These are phyloP conservation scores for Boletus coccyginus DNA, from an alignment of 768 basidiomycete genomes.

Conservation along the genomic window DNA sequence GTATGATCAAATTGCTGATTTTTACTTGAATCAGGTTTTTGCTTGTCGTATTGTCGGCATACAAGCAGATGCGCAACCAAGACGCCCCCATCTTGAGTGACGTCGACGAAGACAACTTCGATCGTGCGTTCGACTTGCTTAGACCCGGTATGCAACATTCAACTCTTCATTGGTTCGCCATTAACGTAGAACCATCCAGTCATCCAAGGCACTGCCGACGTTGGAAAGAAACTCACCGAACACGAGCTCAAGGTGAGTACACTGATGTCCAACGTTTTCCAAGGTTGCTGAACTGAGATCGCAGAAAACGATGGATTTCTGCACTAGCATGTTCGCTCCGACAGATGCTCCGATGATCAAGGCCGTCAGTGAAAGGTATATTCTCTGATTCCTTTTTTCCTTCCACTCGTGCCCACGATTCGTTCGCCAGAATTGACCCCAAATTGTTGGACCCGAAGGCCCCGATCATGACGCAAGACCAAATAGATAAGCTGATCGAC, in stretches of 20 bases:
- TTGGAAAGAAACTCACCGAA: constrained; percentile 4
- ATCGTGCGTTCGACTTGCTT: constrained; percentile 12
- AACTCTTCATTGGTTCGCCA: background rate
- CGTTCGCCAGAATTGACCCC: background rate
- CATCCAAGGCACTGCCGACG: constrained; percentile 6
- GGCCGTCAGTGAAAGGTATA: constrained; percentile 1
- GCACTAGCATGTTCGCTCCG: constrained; percentile 1
- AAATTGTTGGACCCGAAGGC: background rate
- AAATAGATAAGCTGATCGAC: background rate
- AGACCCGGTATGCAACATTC: constrained; percentile 3
- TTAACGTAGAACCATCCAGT: background rate
- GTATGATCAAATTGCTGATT: too few species aligned
- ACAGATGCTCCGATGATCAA: constrained; percentile 2
- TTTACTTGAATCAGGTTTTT: constrained; percentile 2
- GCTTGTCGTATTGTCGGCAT: constrained; percentile 8
- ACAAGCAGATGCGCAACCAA: constrained; percentile 15
- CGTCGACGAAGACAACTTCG: constrained; percentile 11
- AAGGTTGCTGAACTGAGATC: background rate
- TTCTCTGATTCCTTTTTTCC: background rate
- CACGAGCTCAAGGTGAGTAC: constrained; percentile 2
- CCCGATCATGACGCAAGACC: background rate
- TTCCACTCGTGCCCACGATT: background rate
- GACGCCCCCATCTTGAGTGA: constrained; percentile 7
- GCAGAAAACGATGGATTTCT: constrained; percentile 13
- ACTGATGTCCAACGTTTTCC: background rate